These are phyloP conservation scores for Beauveria sp. DNA, from an alignment of 2,329 filamentous ascomycete species.

Conservation along the genomic window DNA sequence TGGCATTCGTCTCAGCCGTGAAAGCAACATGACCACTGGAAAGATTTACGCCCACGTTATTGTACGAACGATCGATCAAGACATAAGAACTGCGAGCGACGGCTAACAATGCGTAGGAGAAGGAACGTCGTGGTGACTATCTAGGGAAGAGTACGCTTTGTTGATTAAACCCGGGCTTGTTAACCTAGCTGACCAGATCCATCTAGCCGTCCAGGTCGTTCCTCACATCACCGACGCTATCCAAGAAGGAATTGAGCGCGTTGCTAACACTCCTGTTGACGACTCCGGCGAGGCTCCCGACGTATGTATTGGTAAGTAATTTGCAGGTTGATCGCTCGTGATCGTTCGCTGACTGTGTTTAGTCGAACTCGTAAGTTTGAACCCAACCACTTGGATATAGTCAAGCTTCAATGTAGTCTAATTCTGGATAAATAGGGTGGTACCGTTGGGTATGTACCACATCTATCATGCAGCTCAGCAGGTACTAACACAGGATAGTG, in stretches of 20 bases:
- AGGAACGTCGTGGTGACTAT: constrained; percentile 62
- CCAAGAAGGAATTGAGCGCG: constrained; percentile 85
- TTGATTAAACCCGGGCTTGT: background rate
- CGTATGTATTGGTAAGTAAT: constrained; percentile 72
- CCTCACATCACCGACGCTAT: constrained; percentile 89
- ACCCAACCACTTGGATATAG: background rate
- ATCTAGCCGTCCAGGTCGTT: constrained; percentile 35
- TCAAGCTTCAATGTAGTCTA: background rate
- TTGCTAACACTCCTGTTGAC: constrained; percentile 79
- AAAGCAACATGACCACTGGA: constrained; percentile 96
- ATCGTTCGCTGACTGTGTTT: constrained; percentile 15
- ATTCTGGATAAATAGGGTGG: constrained; percentile 37
- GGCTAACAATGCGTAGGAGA: constrained; percentile 35
- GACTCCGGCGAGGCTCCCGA: constrained; percentile 77
- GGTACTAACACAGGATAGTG: constrained; percentile 31
- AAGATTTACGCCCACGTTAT: constrained; percentile 87
- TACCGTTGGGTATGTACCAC: constrained; percentile 41
- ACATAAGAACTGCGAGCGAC: background rate
- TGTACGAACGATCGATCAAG: constrained; percentile 33
- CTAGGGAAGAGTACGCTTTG: constrained; percentile 58
- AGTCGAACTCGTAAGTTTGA: constrained; percentile 22
- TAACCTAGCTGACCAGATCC: background rate
- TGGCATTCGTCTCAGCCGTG: constrained; percentile 69
- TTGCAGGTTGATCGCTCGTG: background rate
- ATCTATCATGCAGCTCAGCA: background rate